Evolutionary conservation across 495 filamentous ascomycete genomes (phyloP), one percentile per base, ranked within the genome.

Genomic region (Choiromyces venosus): DNA sequence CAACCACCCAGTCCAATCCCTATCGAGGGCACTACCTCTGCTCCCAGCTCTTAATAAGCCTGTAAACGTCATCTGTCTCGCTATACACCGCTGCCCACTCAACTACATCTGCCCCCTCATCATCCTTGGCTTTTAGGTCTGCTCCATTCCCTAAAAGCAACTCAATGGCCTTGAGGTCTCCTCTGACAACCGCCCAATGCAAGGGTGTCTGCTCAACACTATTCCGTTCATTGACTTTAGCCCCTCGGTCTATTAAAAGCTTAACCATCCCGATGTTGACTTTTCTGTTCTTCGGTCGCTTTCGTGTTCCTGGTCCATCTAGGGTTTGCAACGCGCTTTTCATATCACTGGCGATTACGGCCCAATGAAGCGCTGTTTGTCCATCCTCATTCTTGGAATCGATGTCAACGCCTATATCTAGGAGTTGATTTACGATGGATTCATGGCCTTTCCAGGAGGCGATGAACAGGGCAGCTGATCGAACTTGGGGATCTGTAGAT

Each of bases 251-350:
- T 56, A 56, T 56, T 12, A 56, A 56, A 56, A 56, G 46, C n/a
- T 56, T 29, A 56, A 56, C 9, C 46, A 29, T 56, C n/a, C 46
- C 46, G 46, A 56, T 25, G n/a, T 56, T 56, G 46, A 56, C 46
- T 29, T 14, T 56, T 25, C n/a, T 29, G 46, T 56, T 56, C 46
- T 56, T 56, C n/a, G n/a, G 46, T 25, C 46, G 46, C 46, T 29
- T 29, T 10, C 46, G n/a, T 29, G 46, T 56, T 56, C n/a, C 46
- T 29, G 46, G 46, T 29, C n/a, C 46, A 25, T 56, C 14, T 9
- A 56, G 46, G n/a, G n/a, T 56, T 56, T 56, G 46, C 46, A 56
- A 29, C 46, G n/a, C 46, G n/a, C n/a, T 56, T 56, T 56, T 56
- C n/a, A 56, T 56, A 10, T 56, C 46, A 56, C 46, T 29, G 25